These are phyloP conservation scores for Pyronema domesticum DNA, from an alignment of 495 filamentous ascomycete genomes.

Conservation along the genomic window DNA sequence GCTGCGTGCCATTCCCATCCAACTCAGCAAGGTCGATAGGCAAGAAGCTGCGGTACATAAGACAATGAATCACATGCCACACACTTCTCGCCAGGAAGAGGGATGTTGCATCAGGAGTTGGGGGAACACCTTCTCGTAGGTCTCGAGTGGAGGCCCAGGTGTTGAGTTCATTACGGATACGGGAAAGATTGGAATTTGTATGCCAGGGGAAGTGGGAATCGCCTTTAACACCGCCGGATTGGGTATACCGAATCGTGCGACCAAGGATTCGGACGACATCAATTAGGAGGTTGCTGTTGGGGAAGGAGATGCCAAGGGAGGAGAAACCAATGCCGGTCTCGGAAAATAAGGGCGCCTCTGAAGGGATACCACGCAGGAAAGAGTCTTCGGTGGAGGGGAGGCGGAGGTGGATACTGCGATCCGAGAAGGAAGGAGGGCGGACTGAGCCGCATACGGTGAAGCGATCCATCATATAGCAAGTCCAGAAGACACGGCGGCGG, in stretches of 20 bases:
- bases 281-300: conserved; percentile 55
- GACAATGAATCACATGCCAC: conserved; percentile 67
- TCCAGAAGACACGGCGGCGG: conserved; percentile 62
- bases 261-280: conserved; percentile 68
- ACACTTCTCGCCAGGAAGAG: conserved; percentile 67
- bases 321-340: conserved; percentile 58
- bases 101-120: conserved; percentile 55
- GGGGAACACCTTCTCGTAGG: conserved; percentile 54
- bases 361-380: conserved; percentile 38
- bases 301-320: conserved; percentile 44
- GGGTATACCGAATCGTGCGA: conserved; percentile 66
- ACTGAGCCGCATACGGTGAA: conserved; percentile 64
- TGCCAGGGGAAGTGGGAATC: conserved; percentile 86
- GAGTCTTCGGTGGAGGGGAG: conserved; percentile 31
- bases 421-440: conserved; percentile 55
- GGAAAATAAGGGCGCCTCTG: conserved; percentile 35
- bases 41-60: conserved; percentile 70
- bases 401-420: conserved; percentile 53
- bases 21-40: conserved; percentile 67
- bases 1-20: conserved; percentile 60
- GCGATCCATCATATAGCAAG: conserved; percentile 64
- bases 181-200: conserved; percentile 61
- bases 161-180: conserved; percentile 69
- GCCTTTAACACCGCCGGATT: conserved; percentile 68
- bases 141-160: conserved; percentile 69